Base-by-base conservation (phyloP, 768 basidiomycete species). In the Roridomyces roridus region DNA sequence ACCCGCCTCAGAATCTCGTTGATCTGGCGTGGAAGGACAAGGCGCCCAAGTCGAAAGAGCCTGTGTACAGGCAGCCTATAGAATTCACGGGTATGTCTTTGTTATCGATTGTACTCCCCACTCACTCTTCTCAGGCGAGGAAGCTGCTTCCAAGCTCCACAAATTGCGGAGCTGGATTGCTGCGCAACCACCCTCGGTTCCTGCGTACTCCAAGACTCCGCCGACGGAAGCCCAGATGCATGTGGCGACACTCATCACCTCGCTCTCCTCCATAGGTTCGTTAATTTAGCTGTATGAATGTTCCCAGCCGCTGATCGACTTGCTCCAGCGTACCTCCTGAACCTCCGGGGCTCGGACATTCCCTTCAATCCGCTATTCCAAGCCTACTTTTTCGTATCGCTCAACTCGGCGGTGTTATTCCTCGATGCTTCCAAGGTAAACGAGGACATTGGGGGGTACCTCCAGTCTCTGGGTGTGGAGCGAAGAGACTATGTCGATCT, bases 281-380 rank as follows among this genome's bases (percentile, higher is more conserved):
- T 72, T 17, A 12, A 31, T 37, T 25, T 31, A n/a, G 28, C 35
- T 43, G 15, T 8, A 4, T 26, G 34, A 6, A 41, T n/a, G n/a
- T 36, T 23, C 20, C 29, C 61, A 28, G 56, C 41, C 23, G 28
- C 44, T 68, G 44, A 44, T 42, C 65, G 28, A 34, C 47, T 52
- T 41, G 46, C 39, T 21, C 26, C 74, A 85, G 96, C 96, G 0
- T 97, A 93, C 77, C 66, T 91, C 3, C 77, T 98, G 29, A 98
- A 98, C 67, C 76, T 96, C 50, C 89, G 96, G 45, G 96, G 95
- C 31, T 82, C 85, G 3, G 96, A 98, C 66, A 88, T 98, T 43
- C 92, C 93, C 0, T 92, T 86, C 78, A 95, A 93, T 68, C 96
- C 96, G 0, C 83, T 98, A 9, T 96, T 97, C 76, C 91, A 90